Percentiles rank a stretch among this genome's conserved stretches.
Evolutionary conservation across 192 early-diverging fungal species (phyloP).

Genomic region (Entomortierella lignicola): DNA sequence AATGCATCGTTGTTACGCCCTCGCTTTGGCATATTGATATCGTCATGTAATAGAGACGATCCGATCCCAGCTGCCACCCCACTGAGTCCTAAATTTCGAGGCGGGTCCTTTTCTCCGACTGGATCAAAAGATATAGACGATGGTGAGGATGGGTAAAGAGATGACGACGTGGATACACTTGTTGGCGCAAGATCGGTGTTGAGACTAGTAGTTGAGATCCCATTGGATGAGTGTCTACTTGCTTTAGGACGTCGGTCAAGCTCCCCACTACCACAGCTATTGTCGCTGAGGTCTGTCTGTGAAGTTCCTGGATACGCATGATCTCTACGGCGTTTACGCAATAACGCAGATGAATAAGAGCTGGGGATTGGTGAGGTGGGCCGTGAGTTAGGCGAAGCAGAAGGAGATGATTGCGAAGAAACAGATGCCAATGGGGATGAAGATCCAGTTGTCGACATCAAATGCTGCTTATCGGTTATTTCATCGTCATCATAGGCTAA

Average conservation of each 20-base stretch:
- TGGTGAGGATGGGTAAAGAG: neutral
- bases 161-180: neutral
- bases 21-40: conserved; percentile 24
- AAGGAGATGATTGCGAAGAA: neutral
- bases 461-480: neutral
- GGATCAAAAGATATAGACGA: neutral
- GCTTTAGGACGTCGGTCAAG: conserved; percentile 5
- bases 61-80: neutral
- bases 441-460: neutral
- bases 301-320: neutral
- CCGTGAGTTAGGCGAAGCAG: neutral
- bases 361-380: neutral
- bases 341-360: neutral
- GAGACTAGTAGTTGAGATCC: neutral
- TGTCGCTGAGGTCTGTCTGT: neutral
- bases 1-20: conserved; percentile 44
- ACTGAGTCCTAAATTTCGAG: conserved; percentile 16
- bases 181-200: neutral
- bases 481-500: conserved; percentile 6
- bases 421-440: neutral
- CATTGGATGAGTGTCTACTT: neutral
- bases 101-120: neutral
- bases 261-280: neutral
- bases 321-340: conserved; percentile 13
- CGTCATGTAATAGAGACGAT: neutral